Evolutionary conservation across 352 stramenopile species (phyloP).

Genomic region (Pythium sukuiense): DNA sequence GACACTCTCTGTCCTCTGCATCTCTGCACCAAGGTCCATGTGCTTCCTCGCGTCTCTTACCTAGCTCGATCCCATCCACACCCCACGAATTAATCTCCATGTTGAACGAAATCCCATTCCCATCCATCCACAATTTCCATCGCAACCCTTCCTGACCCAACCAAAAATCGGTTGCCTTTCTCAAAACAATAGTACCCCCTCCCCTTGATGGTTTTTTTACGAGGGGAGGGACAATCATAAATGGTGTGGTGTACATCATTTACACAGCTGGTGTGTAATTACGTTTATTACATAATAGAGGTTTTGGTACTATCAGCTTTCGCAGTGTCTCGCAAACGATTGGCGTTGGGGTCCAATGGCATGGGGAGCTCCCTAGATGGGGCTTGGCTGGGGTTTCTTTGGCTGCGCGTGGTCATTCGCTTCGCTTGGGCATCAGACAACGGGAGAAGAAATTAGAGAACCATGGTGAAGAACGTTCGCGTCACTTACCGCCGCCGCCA

Average conservation of each 20-base stretch:
- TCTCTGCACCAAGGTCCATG: not conserved
- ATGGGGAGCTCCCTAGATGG: not conserved
- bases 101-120: too few relatives aligned
- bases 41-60: too few relatives aligned
- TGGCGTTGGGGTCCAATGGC: slow-evolving; percentile 26
- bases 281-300: not conserved
- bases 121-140: too few relatives aligned
- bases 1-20: not conserved
- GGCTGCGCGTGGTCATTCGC: slow-evolving; percentile 35
- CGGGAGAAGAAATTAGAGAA: slow-evolving; percentile 74
- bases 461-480: slow-evolving; percentile 93
- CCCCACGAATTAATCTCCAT: too few relatives aligned
- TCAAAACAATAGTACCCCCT: too few relatives aligned
- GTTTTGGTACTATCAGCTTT: slow-evolving; percentile 10
- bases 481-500: slow-evolving; percentile 96
- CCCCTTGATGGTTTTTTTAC: too few relatives aligned
- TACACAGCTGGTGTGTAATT: slow-evolving; percentile 8
- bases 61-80: too few relatives aligned
- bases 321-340: slow-evolving; percentile 25
- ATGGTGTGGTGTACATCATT: too few relatives aligned
- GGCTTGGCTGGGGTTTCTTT: not conserved
- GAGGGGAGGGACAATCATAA: too few relatives aligned
- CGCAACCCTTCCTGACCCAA: too few relatives aligned
- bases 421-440: slow-evolving; percentile 47
- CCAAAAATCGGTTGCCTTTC: too few relatives aligned